phyloP scores from a whole-genome alignment of 192 early-diverging fungal species.

The Mortierella claussenii region DNA sequence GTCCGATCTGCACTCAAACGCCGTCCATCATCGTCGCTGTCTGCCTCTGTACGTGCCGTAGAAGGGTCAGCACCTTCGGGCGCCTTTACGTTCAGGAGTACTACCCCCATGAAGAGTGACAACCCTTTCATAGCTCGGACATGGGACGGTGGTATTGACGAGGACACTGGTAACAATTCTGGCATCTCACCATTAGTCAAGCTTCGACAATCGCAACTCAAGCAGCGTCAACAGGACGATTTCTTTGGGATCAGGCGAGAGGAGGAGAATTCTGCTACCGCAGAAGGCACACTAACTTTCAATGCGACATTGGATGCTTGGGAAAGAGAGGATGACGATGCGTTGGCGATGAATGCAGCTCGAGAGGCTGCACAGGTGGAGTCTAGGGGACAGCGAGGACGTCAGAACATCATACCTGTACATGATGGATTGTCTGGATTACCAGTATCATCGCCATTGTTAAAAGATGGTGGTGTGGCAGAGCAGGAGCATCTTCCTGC shows the following conservation, averaged over 20 bases:
- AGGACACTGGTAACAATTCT: too few relatives aligned
- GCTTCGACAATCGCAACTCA: constrained; percentile 43
- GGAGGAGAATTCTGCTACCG: background rate
- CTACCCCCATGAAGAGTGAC: background rate
- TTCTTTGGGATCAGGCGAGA: constrained; percentile 28
- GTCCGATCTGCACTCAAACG: background rate
- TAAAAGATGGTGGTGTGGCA: background rate
- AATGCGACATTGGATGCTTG: constrained; percentile 24
- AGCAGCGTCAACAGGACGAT: constrained; percentile 41
- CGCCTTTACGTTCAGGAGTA: constrained; percentile 2
- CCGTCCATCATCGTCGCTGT: background rate
- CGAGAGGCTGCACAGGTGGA: constrained; percentile 27
- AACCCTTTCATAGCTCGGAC: background rate
- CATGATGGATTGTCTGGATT: background rate
- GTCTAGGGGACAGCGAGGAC: background rate
- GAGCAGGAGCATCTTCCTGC: background rate
- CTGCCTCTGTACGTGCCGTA: too few relatives aligned
- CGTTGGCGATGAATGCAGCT: constrained; percentile 40
- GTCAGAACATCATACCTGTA: background rate
- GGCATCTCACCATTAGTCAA: constrained; percentile 26
- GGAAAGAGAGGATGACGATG: constrained; percentile 45
- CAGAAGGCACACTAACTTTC: constrained; percentile 3
- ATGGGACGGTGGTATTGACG: too few relatives aligned
- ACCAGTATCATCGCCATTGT: background rate
- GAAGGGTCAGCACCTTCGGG: background rate